Evolutionary conservation across 2,329 filamentous ascomycete genomes (phyloP).

Genomic region (Colletotrichum karsti): DNA sequence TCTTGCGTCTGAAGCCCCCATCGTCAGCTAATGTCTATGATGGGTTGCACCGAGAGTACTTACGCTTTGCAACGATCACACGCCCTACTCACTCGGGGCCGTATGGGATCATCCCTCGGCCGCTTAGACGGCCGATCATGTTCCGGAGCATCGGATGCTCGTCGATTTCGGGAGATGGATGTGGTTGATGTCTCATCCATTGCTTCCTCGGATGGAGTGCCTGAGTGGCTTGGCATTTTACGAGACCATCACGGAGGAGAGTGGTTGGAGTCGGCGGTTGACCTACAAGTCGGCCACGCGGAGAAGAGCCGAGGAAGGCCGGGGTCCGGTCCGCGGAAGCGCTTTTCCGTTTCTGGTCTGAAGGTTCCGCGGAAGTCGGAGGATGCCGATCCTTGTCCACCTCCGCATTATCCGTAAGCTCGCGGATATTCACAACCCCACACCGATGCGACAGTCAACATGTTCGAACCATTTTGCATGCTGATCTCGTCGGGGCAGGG

Average conservation of each 20-base stretch:
- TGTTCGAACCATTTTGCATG: background rate
- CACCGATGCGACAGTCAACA: background rate
- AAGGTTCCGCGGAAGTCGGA: background rate
- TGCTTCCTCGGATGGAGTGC: background rate
- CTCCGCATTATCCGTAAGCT: background rate
- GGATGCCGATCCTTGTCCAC: conserved; percentile 5
- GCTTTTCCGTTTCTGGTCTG: conserved; percentile 5
- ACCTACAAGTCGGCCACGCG: background rate
- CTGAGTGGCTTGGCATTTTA: background rate
- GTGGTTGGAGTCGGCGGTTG: background rate
- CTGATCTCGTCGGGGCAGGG: background rate
- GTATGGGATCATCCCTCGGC: background rate
- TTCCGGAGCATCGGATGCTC: background rate
- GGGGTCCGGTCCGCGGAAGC: background rate
- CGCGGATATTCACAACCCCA: conserved; percentile 1
- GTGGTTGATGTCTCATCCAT: background rate
- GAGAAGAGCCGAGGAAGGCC: background rate
- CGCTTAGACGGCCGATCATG: background rate
- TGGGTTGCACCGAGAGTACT: background rate
- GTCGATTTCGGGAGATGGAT: background rate
- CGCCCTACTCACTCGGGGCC: conserved; percentile 22
- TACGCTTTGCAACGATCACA: conserved; percentile 37
- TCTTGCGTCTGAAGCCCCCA: conserved; percentile 31
- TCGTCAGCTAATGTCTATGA: background rate
- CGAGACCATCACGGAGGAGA: background rate